These are phyloP conservation scores for Zymoseptoria passerinii DNA, from an alignment of 2,329 filamentous ascomycete species.

Conservation along the genomic window DNA sequence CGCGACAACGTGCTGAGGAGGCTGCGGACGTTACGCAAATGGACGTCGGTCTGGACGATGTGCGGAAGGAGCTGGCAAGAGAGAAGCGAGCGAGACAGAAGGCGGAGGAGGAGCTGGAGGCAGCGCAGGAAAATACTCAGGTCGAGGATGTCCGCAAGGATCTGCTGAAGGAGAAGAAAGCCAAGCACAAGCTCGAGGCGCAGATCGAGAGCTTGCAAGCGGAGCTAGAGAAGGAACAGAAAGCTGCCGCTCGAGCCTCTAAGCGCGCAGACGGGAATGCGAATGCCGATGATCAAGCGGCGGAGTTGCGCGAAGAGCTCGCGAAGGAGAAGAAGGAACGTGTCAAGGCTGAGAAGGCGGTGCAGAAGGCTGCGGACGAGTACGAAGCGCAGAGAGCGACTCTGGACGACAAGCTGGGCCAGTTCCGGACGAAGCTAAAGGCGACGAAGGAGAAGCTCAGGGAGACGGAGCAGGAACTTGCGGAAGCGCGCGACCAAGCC, in stretches of 20 bases:
- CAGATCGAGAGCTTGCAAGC: constrained; percentile 26
- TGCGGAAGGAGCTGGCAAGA: constrained; percentile 26
- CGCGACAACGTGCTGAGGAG: constrained; percentile 35
- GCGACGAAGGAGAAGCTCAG: constrained; percentile 66
- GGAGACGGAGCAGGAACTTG: constrained; percentile 47
- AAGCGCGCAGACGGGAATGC: constrained; percentile 37
- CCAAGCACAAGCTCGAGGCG: constrained; percentile 29
- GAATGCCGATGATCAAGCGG: constrained; percentile 34
- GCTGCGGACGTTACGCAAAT: constrained; percentile 25
- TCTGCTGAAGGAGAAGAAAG: constrained; percentile 27
- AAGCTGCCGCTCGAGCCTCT: constrained; percentile 30
- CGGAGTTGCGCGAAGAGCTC: constrained; percentile 44
- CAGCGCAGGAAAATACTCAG: constrained; percentile 30
- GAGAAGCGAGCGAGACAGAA: constrained; percentile 28
- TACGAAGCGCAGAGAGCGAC: constrained; percentile 55
- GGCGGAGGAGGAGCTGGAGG: constrained; percentile 29
- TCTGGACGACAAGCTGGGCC: constrained; percentile 62
- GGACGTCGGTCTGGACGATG: constrained; percentile 27
- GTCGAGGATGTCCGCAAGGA: constrained; percentile 28
- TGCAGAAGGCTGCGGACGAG: constrained; percentile 50
- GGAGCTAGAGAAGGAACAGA: constrained; percentile 29
- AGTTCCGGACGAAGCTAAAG: constrained; percentile 61
- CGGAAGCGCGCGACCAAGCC: constrained; percentile 33
- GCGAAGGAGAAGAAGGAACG: constrained; percentile 44
- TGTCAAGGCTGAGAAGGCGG: constrained; percentile 45